phyloP scores from a whole-genome alignment of 2,329 filamentous ascomycete species.

The Fusarium tanahbumbuense region DNA sequence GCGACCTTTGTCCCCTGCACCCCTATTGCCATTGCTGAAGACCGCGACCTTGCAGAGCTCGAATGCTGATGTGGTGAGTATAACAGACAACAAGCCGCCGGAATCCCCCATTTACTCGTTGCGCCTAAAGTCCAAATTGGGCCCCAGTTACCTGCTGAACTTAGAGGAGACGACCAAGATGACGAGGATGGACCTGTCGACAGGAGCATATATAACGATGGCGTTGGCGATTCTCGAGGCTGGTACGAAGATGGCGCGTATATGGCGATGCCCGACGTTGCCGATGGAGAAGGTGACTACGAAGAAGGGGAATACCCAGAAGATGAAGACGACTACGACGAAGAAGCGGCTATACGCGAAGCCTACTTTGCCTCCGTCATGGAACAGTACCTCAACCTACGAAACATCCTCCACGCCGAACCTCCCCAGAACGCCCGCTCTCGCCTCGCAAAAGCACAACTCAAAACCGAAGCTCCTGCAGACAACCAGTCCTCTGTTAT shows the following conservation, averaged over 20 bases:
- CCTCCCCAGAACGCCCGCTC: conserved; percentile 66
- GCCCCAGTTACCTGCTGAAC: conserved; percentile 60
- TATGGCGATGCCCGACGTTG: conserved; percentile 66
- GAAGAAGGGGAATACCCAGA: conserved; percentile 46
- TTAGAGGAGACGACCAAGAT: conserved; percentile 37
- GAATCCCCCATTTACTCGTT: conserved; percentile 77
- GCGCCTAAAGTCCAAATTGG: conserved; percentile 68
- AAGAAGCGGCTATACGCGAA: conserved; percentile 62
- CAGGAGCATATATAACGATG: conserved; percentile 60
- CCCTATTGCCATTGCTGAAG: conserved; percentile 46
- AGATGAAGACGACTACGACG: conserved; percentile 38
- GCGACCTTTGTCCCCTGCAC: conserved; percentile 47
- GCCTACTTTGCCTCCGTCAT: conserved; percentile 76
- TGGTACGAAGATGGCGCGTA: conserved; percentile 85
- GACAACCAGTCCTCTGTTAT: conserved; percentile 63
- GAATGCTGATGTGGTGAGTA: conserved; percentile 64
- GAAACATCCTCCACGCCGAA: conserved; percentile 66
- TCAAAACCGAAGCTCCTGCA: conserved; percentile 66
- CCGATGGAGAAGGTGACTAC: conserved; percentile 46
- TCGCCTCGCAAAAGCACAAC: conserved; percentile 65
- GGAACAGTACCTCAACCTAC: conserved; percentile 73
- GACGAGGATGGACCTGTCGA: conserved; percentile 52
- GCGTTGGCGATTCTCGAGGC: conserved; percentile 66
- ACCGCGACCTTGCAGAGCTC: conserved; percentile 29
- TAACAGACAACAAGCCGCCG: conserved; percentile 77